phyloP scores from a whole-genome alignment of 2,329 filamentous ascomycete species.

The Apiospora pterosperma region DNA sequence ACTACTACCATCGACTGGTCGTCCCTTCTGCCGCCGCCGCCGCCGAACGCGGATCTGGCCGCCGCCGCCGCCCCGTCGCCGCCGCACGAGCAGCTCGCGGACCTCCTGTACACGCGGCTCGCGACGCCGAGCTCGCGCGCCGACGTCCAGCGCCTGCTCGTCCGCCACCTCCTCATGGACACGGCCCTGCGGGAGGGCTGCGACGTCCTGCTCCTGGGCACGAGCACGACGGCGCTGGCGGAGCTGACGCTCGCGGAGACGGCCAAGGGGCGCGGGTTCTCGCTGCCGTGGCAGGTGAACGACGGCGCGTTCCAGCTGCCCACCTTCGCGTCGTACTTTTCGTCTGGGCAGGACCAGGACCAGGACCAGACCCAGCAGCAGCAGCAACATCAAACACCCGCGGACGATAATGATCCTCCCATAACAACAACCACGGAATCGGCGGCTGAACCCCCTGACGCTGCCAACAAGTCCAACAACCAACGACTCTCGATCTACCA shows the following conservation, averaged over 20 bases:
- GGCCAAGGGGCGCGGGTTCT: constrained; percentile 84
- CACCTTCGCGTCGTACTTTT: constrained; percentile 10
- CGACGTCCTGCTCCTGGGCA: constrained; percentile 74
- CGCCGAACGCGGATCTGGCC: not conserved
- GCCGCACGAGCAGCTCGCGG: constrained; percentile 36
- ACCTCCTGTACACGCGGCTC: constrained; percentile 52
- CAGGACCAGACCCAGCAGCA: not conserved
- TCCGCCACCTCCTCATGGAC: constrained; percentile 70
- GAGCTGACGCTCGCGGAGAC: constrained; percentile 83
- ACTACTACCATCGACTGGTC: constrained; percentile 52
- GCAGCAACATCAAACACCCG: not conserved
- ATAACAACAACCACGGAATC: not conserved
- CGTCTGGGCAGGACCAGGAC: not conserved
- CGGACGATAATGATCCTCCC: no score
- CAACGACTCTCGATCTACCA: constrained; percentile 60
- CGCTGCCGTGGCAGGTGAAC: constrained; percentile 75
- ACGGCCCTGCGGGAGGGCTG: constrained; percentile 54
- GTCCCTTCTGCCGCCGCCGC: constrained; percentile 31
- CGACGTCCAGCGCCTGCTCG: constrained; percentile 70
- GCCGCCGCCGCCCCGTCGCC: constrained; percentile 5
- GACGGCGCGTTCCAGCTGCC: constrained; percentile 58
- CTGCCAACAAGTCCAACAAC: not conserved
- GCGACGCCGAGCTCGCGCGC: constrained; percentile 71
- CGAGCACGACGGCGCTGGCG: constrained; percentile 84
- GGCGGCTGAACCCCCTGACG: not conserved